Base-by-base conservation (phyloP, 306 rosid genomes). In the Arachis stenosperma region DNA sequence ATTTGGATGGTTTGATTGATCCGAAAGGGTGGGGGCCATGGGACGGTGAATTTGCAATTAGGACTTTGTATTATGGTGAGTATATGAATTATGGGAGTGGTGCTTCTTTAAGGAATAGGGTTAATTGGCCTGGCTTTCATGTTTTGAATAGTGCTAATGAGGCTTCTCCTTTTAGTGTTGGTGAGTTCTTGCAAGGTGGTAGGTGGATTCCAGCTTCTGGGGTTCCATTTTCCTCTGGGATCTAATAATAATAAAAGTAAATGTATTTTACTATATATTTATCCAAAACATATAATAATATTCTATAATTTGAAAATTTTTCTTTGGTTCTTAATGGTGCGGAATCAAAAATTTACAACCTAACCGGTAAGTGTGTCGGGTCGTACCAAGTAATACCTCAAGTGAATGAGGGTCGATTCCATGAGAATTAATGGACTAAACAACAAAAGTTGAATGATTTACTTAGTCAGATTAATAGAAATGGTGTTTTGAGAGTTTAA, bases 111-210 rank as follows among this genome's bases (percentile, higher is more conserved):
- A 15, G 44, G 1, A 9, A 65, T 27, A 86, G 97, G 63, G 96
- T 93, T 3, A 80, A 57, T 2, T 88, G 98, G 92, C 88, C 84
- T 14, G 89, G 97, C 4, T 90, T 93, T 61, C 98, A 87, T 80
- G 89, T 79, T 17, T 37, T 90, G 37, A 60, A 1, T 1, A 72
- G 75, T 57, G 59, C 77, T 3, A 17, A 0, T 13, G 80, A 93
- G 54, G 97, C 82, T 0, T 9, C 69, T 6, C 75, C 80, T 3
- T 92, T 86, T 43, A 15, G 85, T 0, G 87, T 81, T 14, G 37
- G 30, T 9, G 57, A 52, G 30, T 88, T 92, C 62, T 76, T 90
- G 58, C 80, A 72, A 13, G 98, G 90, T 0, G 82, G 59, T 2
- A 29, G 52, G 15, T 88, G 98, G 95, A 84, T 90, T 83, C 84